phyloP scores from a whole-genome alignment of 2,329 filamentous ascomycete genomes.

The Stemphylium vesicarium region DNA sequence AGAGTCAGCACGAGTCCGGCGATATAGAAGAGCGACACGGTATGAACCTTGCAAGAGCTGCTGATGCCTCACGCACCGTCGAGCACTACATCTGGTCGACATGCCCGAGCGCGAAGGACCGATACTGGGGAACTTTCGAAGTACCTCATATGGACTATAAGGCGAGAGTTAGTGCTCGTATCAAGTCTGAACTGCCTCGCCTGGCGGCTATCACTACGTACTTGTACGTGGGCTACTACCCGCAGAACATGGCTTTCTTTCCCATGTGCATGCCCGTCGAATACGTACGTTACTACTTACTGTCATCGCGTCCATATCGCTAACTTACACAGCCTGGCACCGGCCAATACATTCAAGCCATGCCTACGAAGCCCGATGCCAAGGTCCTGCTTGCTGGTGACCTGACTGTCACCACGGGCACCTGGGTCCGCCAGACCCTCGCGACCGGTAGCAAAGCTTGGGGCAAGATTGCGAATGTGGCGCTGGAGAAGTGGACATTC shows the following conservation, averaged over 20 bases:
- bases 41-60: slow-evolving; percentile 53
- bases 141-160: slow-evolving; percentile 56
- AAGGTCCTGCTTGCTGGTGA: slow-evolving; percentile 36
- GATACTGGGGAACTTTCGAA: slow-evolving; percentile 41
- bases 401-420: slow-evolving; percentile 35
- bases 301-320: background rate
- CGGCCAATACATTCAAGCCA: slow-evolving; percentile 31
- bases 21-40: slow-evolving; percentile 50
- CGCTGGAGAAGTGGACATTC: slow-evolving; percentile 34
- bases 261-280: slow-evolving; percentile 32
- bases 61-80: slow-evolving; percentile 46
- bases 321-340: slow-evolving; percentile 16
- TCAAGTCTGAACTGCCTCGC: slow-evolving; percentile 43
- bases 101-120: slow-evolving; percentile 45
- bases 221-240: slow-evolving; percentile 40
- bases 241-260: slow-evolving; percentile 40
- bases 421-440: slow-evolving; percentile 39
- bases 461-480: slow-evolving; percentile 36
- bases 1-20: slow-evolving; percentile 40
- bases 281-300: slow-evolving; percentile 18
- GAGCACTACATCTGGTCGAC: slow-evolving; percentile 58
- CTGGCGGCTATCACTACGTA: slow-evolving; percentile 38
- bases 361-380: slow-evolving; percentile 34
- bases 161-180: slow-evolving; percentile 50
- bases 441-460: slow-evolving; percentile 23